These are phyloP conservation scores for Parathielavia hyrcaniae DNA, from an alignment of 495 filamentous ascomycete species.

Conservation along the genomic window DNA sequence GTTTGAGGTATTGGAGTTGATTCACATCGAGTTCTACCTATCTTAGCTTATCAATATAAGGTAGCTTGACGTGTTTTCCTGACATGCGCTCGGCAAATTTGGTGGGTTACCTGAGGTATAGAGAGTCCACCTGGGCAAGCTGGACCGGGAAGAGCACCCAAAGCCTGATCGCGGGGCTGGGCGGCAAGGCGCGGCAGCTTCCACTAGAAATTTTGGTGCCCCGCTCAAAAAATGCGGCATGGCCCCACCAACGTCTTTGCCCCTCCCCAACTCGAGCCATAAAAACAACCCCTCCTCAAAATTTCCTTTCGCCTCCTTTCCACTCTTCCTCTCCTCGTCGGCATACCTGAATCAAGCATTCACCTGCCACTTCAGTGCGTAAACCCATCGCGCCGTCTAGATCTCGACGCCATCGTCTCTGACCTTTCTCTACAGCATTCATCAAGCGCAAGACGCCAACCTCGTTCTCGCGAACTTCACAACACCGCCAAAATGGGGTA, in stretches of 20 bases:
- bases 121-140: no score
- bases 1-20: background rate
- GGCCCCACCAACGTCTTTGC: conserved; percentile 26
- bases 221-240: no score
- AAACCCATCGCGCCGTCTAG: conserved; percentile 3
- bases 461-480: conserved; percentile 13
- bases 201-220: no score
- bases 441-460: conserved; percentile 25
- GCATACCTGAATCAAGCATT: conserved; percentile 38
- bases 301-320: conserved; percentile 16
- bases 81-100: background rate
- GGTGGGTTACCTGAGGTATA: background rate
- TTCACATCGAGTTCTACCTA: background rate
- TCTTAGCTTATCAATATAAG: background rate
- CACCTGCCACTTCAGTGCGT: conserved; percentile 32
- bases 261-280: conserved; percentile 25
- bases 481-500: conserved; percentile 34
- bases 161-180: conserved; percentile 21
- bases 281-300: conserved; percentile 31
- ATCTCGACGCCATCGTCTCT: conserved; percentile 13
- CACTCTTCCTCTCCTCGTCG: conserved; percentile 32
- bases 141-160: background rate
- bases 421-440: conserved; percentile 14
- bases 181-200: conserved; percentile 25
- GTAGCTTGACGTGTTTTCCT: background rate